A percentile compares a stretch with the other conserved stretches of the same genome.
These are phyloP conservation scores for Rhizomucor pusillus DNA, from an alignment of 371 early-diverging fungal species.

Conservation along the genomic window DNA sequence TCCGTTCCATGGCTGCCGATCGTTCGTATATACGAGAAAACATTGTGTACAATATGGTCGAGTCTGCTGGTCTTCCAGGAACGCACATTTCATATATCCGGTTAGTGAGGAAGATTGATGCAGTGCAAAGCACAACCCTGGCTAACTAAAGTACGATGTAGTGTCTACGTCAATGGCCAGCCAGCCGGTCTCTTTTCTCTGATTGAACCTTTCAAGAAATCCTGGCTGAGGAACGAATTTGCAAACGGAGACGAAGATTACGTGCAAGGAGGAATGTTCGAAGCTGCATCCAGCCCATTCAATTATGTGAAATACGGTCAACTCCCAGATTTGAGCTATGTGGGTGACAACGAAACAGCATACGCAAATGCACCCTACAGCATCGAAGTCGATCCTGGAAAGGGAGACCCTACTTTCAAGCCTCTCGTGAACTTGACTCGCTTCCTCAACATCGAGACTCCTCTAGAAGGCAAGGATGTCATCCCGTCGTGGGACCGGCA, in stretches of 20 bases:
- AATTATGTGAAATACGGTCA: background rate
- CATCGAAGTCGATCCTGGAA: slow-evolving; percentile 20
- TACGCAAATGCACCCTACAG: slow-evolving; percentile 24
- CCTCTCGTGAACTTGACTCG: slow-evolving; percentile 28
- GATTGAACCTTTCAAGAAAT: slow-evolving; percentile 29
- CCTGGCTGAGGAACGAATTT: slow-evolving; percentile 39
- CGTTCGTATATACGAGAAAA: slow-evolving; percentile 39
- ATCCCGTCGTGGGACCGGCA: slow-evolving; percentile 25
- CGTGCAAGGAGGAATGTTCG: slow-evolving; percentile 32
- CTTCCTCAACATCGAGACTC: slow-evolving; percentile 25
- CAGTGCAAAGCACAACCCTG: too few relatives aligned
- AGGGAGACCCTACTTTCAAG: slow-evolving; percentile 5
- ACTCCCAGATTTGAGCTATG: slow-evolving; percentile 20
- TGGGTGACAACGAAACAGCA: slow-evolving; percentile 13
- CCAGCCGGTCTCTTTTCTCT: slow-evolving; percentile 36
- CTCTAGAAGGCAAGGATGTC: slow-evolving; percentile 4
- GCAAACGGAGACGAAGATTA: slow-evolving; percentile 23
- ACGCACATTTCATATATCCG: slow-evolving; percentile 23
- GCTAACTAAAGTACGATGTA: background rate
- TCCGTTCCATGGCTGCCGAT: slow-evolving; percentile 30
- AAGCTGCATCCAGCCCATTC: slow-evolving; percentile 14
- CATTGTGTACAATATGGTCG: slow-evolving; percentile 21
- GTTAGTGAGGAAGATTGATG: background rate
- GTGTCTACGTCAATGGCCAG: slow-evolving; percentile 33
- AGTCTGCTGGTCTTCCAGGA: slow-evolving; percentile 24